Conservation (phyloP, 208 protist species). For the Leishmania gerbilli region DNA sequence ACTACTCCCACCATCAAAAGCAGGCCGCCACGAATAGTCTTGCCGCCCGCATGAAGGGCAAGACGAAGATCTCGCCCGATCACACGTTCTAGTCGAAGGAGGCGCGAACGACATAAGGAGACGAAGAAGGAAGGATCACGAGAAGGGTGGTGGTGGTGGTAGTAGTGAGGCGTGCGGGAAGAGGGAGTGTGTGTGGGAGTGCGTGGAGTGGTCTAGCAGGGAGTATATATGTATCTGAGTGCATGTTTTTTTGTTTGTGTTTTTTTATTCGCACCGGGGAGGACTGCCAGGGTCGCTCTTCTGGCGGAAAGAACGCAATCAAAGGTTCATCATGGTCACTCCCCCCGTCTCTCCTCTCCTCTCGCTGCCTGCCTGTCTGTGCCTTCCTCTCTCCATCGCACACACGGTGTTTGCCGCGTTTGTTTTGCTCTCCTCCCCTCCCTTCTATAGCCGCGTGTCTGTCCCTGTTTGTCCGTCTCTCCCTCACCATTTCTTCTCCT, state of each 20-base stretch:
- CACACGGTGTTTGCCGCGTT: too few species aligned
- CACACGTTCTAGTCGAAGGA: slow-evolving; percentile 23
- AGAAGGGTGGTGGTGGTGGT: not conserved
- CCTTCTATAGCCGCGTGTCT: not conserved
- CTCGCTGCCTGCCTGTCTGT: too few species aligned
- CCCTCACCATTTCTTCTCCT: not conserved
- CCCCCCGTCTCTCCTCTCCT: not conserved
- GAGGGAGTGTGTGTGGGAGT: not conserved
- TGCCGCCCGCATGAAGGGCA: slow-evolving; percentile 66
- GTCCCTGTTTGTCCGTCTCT: not conserved
- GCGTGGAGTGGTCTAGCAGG: not conserved
- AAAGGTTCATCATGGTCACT: not conserved
- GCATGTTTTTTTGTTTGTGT: not conserved
- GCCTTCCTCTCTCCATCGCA: too few species aligned
- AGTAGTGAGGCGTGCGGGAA: too few species aligned
- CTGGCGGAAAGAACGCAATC: not conserved
- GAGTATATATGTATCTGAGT: not conserved
- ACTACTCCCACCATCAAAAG: slow-evolving; percentile 80
- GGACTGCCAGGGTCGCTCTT: not conserved
- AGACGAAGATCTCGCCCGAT: slow-evolving; percentile 41
- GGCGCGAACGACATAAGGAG: not conserved
- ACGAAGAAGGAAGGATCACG: not conserved
- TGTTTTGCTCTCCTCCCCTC: not conserved
- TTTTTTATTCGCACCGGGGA: not conserved
- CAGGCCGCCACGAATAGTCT: slow-evolving; percentile 52